These are phyloP conservation scores for Penicillium psychrofluorescens DNA, from an alignment of 495 filamentous ascomycete genomes.

Conservation along the genomic window DNA sequence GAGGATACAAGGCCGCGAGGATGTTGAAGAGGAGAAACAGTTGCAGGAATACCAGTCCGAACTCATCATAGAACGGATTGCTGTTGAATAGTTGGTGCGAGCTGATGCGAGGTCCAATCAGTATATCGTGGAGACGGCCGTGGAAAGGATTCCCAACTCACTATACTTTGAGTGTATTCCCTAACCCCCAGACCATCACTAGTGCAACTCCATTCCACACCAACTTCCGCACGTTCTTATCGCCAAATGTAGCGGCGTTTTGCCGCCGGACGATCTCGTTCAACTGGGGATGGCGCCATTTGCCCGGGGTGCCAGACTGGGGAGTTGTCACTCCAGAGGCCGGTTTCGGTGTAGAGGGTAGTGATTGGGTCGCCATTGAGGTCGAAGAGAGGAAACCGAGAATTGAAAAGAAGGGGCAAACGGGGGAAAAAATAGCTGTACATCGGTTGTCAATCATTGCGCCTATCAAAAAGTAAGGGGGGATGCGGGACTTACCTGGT, in stretches of 20 bases:
- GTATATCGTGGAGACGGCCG: not conserved
- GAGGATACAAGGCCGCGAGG: conserved; percentile 54
- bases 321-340: conserved; percentile 37
- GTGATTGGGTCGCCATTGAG: conserved; percentile 33
- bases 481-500: conserved; percentile 4
- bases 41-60: conserved; percentile 43
- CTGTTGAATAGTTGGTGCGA: conserved; percentile 15
- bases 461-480: not conserved
- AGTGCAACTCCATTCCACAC: conserved; percentile 56
- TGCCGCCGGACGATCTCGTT: conserved; percentile 71
- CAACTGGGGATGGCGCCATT: conserved; percentile 80
- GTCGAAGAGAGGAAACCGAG: not conserved
- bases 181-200: conserved; percentile 35
- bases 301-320: conserved; percentile 56
- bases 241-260: conserved; percentile 63
- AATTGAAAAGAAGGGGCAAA: not conserved
- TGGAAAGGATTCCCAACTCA: conserved; percentile 12
- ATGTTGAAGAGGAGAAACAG: conserved; percentile 61
- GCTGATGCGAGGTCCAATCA: conserved; percentile 9
- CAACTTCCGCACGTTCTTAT: conserved; percentile 59
- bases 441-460: not conserved
- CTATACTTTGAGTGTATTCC: conserved; percentile 27
- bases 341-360: conserved; percentile 57
- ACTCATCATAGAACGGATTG: conserved; percentile 21
- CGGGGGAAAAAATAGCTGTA: not conserved